phyloP scores from a whole-genome alignment of 2,329 filamentous ascomycete genomes.

The Cytospora paraplurivora region DNA sequence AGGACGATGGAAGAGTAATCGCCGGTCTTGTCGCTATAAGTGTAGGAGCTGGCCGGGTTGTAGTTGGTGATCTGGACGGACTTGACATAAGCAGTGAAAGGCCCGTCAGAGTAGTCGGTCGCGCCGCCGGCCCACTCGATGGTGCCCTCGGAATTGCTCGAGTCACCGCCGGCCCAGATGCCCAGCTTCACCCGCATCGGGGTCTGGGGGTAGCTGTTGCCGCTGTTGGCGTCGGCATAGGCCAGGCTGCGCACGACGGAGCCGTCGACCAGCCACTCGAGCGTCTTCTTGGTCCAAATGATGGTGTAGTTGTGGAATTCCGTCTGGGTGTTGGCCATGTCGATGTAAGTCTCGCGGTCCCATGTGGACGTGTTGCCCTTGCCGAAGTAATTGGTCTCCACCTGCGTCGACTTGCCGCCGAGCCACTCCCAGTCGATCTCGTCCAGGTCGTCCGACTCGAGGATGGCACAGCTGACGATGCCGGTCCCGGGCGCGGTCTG shows the following conservation, averaged over 20 bases:
- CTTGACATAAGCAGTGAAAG: conserved; percentile 50
- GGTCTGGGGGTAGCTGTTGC: conserved; percentile 68
- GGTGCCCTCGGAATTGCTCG: conserved; percentile 66
- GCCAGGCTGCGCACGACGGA: conserved; percentile 61
- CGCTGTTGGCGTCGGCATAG: conserved; percentile 59
- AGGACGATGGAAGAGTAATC: conserved; percentile 47
- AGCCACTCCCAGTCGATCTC: conserved; percentile 88
- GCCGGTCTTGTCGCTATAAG: conserved; percentile 46
- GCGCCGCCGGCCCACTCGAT: conserved; percentile 69
- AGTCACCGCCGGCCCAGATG: conserved; percentile 64
- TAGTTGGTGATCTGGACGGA: conserved; percentile 46
- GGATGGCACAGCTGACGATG: conserved; percentile 74
- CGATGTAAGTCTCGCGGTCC: conserved; percentile 61
- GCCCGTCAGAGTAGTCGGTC: conserved; percentile 47
- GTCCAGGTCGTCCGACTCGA: conserved; percentile 76
- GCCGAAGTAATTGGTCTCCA: conserved; percentile 82
- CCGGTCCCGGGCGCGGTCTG: conserved; percentile 72
- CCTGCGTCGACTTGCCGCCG: conserved; percentile 66
- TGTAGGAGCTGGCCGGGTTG: conserved; percentile 44
- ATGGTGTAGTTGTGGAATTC: conserved; percentile 67
- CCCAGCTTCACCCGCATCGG: conserved; percentile 73
- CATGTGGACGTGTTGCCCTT: conserved; percentile 69
- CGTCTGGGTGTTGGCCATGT: conserved; percentile 52
- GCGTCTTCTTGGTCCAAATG: conserved; percentile 66
- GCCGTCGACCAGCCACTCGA: conserved; percentile 68